These are phyloP conservation scores for Porogramme epimiltina DNA, from an alignment of 1,284 basidiomycete genomes.

Conservation along the genomic window DNA sequence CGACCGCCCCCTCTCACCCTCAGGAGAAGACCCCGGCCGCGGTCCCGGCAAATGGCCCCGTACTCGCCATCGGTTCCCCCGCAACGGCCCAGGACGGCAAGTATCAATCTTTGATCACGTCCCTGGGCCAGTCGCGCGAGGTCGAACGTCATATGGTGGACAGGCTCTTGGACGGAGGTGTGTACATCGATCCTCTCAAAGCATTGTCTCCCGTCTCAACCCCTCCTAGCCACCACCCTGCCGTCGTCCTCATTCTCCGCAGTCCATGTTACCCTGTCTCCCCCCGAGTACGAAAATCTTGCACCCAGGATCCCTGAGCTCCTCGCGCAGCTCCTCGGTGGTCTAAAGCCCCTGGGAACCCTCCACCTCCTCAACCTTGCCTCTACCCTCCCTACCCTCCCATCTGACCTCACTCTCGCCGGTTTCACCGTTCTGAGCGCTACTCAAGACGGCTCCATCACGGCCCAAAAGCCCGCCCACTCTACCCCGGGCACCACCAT, in stretches of 20 bases:
- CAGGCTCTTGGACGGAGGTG: conserved; percentile 75
- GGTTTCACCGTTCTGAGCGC: conserved; percentile 60
- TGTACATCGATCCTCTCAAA: conserved; percentile 19
- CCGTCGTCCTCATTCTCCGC: conserved; percentile 59
- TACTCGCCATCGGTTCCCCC: conserved; percentile 74
- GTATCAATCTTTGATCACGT: conserved; percentile 69
- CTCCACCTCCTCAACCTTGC: conserved; percentile 64
- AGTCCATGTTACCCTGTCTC: conserved; percentile 62
- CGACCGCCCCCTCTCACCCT: conserved; percentile 21
- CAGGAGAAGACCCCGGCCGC: conserved; percentile 23
- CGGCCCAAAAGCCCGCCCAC: conserved; percentile 68
- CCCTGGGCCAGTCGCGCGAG: conserved; percentile 50
- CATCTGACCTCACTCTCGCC: conserved; percentile 58
- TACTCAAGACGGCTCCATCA: conserved; percentile 43
- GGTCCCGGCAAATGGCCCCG: conserved; percentile 37
- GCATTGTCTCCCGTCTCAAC: conserved; percentile 10
- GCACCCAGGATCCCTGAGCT: conserved; percentile 53
- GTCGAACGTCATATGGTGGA: conserved; percentile 79
- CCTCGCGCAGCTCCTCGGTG: conserved; percentile 56
- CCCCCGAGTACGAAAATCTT: conserved; percentile 61
- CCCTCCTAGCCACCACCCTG: conserved; percentile 56
- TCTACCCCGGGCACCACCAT: conserved; percentile 32
- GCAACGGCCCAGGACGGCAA: conserved; percentile 72
- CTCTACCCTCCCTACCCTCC: conserved; percentile 43
- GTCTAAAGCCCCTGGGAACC: conserved; percentile 65